Base-by-base conservation (phyloP, 768 basidiomycete genomes). In the Sporobolomyces phaffii region DNA sequence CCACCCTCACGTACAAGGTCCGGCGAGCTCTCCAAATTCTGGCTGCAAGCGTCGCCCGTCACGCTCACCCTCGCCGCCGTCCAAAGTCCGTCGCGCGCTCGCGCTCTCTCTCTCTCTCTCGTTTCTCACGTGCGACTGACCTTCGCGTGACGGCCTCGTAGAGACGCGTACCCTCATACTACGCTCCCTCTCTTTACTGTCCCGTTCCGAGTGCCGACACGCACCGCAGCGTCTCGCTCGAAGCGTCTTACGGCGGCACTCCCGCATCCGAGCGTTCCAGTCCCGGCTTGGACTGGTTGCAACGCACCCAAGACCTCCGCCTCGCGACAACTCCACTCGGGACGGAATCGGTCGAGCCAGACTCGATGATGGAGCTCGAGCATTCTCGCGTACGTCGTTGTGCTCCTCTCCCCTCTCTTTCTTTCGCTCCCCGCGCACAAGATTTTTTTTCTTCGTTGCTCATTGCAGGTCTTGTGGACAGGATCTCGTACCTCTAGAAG, bases 211-310 rank as follows among this genome's bases (percentile, higher is more conserved):
- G 13, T 15, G 17, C 52, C 5, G 22, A 8, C 17, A 24, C 52
- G 7, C 14, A 43, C 10, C 45, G 59, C 22, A 49, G 58, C 22
- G 41, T 61, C 29, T 58, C 68, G 1, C 24, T 58, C 53, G 60
- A 48, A 18, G 45, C 57, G 0, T 26, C 40, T 38, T 31, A 41
- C 28, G 40, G 41, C 15, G 56, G 40, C 1, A 58, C 49, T 48
- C 56, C 64, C n/a, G 15, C 43, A 2, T 50, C 47, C n/a, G 48
- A 57, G 17, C 34, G 65, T 2, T 44, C 40, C 5, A 50, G 38
- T 26, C 65, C 65, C 1, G 65, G 60, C 2, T 26, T 45, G 24
- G 65, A 67, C 40, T 70, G 69, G 69, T 38, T 70, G 3, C 40
- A 53, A 26, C 43, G 50, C 11, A 70, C 69, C 1, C 29, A 65